Evolutionary conservation across 2,329 filamentous ascomycete genomes (phyloP).

Genomic region (Colletotrichum siamense): DNA sequence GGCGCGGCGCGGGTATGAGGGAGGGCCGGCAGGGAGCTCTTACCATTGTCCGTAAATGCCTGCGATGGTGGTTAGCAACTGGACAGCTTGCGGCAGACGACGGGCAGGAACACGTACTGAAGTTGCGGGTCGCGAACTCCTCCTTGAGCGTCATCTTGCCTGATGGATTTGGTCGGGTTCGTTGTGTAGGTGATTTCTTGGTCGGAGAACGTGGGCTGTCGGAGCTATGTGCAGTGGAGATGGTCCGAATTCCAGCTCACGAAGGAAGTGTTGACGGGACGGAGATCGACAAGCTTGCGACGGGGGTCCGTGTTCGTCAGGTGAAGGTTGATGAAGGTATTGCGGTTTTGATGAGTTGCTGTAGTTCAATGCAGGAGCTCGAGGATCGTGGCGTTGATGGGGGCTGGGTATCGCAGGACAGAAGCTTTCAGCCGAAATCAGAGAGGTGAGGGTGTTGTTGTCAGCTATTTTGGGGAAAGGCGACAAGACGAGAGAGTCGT

Average conservation of each 20-base stretch:
- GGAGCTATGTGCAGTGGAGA: constrained; percentile 16
- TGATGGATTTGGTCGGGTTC: constrained; percentile 24
- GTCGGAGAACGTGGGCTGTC: constrained; percentile 22
- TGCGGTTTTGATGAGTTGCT: neutral
- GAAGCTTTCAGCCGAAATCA: neutral
- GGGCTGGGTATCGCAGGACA: neutral
- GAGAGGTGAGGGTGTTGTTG: constrained; percentile 8
- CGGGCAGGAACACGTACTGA: constrained; percentile 60
- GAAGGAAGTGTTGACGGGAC: constrained; percentile 5
- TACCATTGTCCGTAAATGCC: constrained; percentile 81
- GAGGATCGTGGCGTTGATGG: neutral
- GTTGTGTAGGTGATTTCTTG: neutral
- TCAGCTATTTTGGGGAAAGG: constrained; percentile 16
- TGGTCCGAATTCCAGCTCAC: constrained; percentile 22
- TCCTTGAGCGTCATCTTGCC: constrained; percentile 73
- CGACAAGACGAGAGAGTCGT: constrained; percentile 3
- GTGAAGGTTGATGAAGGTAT: neutral
- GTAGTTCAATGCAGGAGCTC: neutral
- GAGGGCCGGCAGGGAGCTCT: constrained; percentile 35
- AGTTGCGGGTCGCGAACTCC: constrained; percentile 76
- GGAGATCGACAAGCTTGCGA: constrained; percentile 1
- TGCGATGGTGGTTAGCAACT: constrained; percentile 43
- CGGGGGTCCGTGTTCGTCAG: neutral
- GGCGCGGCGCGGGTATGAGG: neutral
- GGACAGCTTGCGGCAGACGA: constrained; percentile 15